A percentile compares a stretch with the other conserved stretches of the same genome.
Evolutionary conservation across 169 alveolate genomes (phyloP).

Genomic region (Eimeria falciformis): DNA sequence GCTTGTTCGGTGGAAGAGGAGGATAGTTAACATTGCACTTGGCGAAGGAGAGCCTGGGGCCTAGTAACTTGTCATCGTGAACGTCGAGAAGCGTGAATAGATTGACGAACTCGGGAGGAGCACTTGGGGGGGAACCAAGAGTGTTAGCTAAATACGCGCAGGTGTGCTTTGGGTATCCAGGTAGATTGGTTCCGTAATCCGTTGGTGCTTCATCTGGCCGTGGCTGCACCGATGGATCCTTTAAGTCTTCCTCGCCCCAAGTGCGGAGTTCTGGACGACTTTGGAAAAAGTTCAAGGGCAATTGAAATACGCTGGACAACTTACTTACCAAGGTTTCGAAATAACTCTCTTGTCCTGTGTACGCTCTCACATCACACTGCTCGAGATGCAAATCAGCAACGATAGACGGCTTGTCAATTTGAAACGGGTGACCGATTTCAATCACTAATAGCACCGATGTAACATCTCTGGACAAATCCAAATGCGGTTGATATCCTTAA

Average conservation of each 20-base stretch:
- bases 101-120: neutral
- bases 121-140: neutral
- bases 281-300: conserved; percentile 63
- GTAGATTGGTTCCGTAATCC: conserved; percentile 21
- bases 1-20: neutral
- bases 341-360: neutral
- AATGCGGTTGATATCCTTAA: too few species aligned
- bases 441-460: too few species aligned
- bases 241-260: conserved; percentile 52
- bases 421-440: too few species aligned
- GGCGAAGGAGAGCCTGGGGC: conserved; percentile 18
- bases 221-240: conserved; percentile 74
- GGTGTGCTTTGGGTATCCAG: conserved; percentile 21
- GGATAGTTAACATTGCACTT: conserved; percentile 23
- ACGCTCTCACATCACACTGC: neutral
- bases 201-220: neutral
- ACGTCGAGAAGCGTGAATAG: conserved; percentile 6
- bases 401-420: too few species aligned
- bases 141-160: neutral
- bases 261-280: conserved; percentile 57
- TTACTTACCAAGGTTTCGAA: neutral
- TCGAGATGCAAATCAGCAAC: too few species aligned
- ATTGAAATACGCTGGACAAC: neutral
- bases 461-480: too few species aligned
- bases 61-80: neutral